Evolutionary conservation across 2,329 filamentous ascomycete genomes (phyloP).

Genomic region (Westerdykella sp.): DNA sequence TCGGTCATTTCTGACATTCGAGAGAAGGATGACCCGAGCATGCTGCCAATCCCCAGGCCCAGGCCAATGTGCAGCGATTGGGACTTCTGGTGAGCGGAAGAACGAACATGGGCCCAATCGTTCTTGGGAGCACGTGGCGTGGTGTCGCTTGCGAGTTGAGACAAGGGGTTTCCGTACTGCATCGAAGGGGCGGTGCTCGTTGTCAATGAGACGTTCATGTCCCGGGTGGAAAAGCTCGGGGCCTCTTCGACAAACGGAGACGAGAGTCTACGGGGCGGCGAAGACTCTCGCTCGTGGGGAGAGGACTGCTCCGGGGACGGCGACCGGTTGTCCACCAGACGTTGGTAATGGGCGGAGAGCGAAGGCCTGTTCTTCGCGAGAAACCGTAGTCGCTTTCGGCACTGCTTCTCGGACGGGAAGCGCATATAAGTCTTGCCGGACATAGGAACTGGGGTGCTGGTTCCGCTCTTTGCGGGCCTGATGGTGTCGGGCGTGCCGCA

Average conservation of each 20-base stretch:
- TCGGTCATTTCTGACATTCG: constrained; percentile 26
- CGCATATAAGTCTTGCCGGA: constrained; percentile 35
- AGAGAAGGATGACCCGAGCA: constrained; percentile 42
- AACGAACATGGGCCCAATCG: constrained; percentile 41
- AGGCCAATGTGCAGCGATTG: constrained; percentile 45
- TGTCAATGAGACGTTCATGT: constrained; percentile 47
- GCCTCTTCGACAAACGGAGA: constrained; percentile 28
- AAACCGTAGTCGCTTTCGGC: constrained; percentile 52
- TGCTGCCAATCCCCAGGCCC: constrained; percentile 37
- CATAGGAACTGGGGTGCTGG: constrained; percentile 43
- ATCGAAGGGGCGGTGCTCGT: constrained; percentile 48
- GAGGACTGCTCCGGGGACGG: constrained; percentile 52
- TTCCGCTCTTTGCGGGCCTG: constrained; percentile 40
- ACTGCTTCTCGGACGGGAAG: constrained; percentile 56
- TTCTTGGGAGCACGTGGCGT: constrained; percentile 32
- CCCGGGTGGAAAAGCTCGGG: constrained; percentile 41
- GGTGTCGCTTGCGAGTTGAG: constrained; percentile 38
- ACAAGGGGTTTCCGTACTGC: constrained; percentile 45
- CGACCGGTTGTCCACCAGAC: constrained; percentile 54
- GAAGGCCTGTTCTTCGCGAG: constrained; percentile 57
- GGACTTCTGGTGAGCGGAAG: constrained; percentile 48
- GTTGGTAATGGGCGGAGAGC: constrained; percentile 58
- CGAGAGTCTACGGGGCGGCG: constrained; percentile 21
- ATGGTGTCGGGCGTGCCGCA: constrained; percentile 41
- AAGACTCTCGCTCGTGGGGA: constrained; percentile 21